A percentile compares a stretch with the other conserved stretches of the same genome.
phyloP scores from a whole-genome alignment of 2,329 filamentous ascomycete genomes.

The Fragosphaeria purpurea region DNA sequence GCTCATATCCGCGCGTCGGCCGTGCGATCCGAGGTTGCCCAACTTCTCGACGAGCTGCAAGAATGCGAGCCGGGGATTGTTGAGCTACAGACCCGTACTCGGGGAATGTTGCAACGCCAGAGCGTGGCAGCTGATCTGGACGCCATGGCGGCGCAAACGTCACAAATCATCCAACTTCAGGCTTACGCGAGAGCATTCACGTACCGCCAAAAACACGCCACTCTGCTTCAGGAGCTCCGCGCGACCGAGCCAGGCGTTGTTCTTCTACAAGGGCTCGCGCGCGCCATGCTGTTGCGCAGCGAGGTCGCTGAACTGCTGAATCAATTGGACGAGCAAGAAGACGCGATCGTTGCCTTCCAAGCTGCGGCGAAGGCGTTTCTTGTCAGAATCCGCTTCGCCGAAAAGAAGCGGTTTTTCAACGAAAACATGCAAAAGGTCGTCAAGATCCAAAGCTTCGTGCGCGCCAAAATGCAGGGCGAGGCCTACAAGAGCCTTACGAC shows the following conservation, averaged over 20 bases:
- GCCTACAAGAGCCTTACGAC: slow-evolving; percentile 95
- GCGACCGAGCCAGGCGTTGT: slow-evolving; percentile 57
- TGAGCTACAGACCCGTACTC: slow-evolving; percentile 47
- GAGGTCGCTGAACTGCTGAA: slow-evolving; percentile 64
- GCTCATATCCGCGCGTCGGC: slow-evolving; percentile 43
- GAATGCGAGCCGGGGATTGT: slow-evolving; percentile 35
- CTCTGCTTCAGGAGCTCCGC: slow-evolving; percentile 59
- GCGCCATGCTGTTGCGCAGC: slow-evolving; percentile 69
- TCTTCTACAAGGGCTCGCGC: slow-evolving; percentile 62
- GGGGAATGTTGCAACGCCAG: slow-evolving; percentile 51
- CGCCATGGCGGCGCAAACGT: slow-evolving; percentile 47
- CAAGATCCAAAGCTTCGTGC: slow-evolving; percentile 95
- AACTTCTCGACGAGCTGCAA: slow-evolving; percentile 37
- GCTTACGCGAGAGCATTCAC: slow-evolving; percentile 55
- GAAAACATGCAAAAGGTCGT: slow-evolving; percentile 99
- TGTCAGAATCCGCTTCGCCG: slow-evolving; percentile 64
- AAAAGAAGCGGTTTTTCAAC: slow-evolving; percentile 81
- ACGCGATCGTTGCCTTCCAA: slow-evolving; percentile 65
- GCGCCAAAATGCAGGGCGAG: slow-evolving; percentile 90
- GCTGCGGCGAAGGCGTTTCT: slow-evolving; percentile 62
- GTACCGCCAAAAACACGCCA: slow-evolving; percentile 48
- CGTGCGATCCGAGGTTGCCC: slow-evolving; percentile 39
- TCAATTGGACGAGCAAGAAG: slow-evolving; percentile 75
- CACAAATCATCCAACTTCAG: slow-evolving; percentile 54
- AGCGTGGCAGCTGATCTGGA: slow-evolving; percentile 38